Evolutionary conservation across 371 early-diverging fungal species (phyloP).

Genomic region (Thermomucor indicae-seudaticae): DNA sequence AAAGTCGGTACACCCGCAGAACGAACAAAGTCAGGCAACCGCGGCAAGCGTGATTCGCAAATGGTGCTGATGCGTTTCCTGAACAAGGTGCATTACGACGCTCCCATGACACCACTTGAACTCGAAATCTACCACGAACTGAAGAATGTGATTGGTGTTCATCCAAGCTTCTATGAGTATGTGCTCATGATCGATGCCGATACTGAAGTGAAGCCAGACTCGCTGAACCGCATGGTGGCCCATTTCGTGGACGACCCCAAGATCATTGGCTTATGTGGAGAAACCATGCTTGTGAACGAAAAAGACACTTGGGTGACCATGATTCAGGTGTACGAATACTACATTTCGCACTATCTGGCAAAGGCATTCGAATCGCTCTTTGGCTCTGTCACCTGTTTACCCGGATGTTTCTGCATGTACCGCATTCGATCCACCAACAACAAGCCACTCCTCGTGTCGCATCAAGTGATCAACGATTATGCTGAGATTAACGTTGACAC

Average conservation of each 20-base stretch:
- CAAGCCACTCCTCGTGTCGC: constrained; percentile 87
- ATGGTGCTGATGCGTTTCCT: constrained; percentile 96
- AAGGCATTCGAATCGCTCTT: constrained; percentile 99
- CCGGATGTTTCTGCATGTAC: constrained; percentile 97
- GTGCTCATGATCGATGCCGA: constrained; percentile 96
- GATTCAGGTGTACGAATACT: constrained; percentile 99
- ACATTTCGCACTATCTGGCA: constrained; percentile 95
- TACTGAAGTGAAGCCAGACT: constrained; percentile 81
- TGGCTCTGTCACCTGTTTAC: constrained; percentile 94
- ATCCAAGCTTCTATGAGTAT: constrained; percentile 87
- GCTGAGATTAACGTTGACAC: constrained; percentile 95
- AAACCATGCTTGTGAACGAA: constrained; percentile 86
- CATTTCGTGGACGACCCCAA: constrained; percentile 77
- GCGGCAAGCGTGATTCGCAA: constrained; percentile 99
- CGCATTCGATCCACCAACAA: constrained; percentile 78
- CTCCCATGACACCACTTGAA: constrained; percentile 82
- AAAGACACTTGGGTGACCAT: constrained; percentile 91
- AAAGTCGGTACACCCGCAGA: constrained; percentile 87
- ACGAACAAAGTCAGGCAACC: constrained; percentile 76
- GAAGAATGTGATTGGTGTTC: constrained; percentile 86
- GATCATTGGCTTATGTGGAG: constrained; percentile 92
- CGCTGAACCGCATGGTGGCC: constrained; percentile 75
- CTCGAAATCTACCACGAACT: constrained; percentile 90
- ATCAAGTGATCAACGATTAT: constrained; percentile 91
- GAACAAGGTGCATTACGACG: constrained; percentile 87